Base-by-base conservation (phyloP, 306 rosid genomes). In the Citrullus amarus region DNA sequence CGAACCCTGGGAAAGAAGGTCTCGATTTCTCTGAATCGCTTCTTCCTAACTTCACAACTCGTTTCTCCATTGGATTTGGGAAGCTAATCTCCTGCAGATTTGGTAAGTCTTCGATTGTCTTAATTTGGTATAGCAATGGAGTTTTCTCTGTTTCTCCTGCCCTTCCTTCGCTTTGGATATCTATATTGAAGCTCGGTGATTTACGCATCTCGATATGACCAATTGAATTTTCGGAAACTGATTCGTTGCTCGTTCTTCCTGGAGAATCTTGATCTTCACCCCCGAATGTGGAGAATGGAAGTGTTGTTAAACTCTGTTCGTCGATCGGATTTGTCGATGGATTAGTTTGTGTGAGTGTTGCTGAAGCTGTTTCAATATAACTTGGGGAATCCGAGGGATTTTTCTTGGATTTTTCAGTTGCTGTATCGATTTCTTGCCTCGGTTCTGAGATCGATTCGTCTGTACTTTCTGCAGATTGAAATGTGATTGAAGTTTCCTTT, bases 131-230 rank as follows among this genome's bases (percentile, higher is more conserved):
- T 51, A 89, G 84, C 79, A 92, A 79, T 32, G 96, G 93, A 70
- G 55, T 84, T 72, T 63, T 80, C 79, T 92, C 97, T n/a, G 92
- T 86, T 75, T 89, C 96, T 80, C 80, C 86, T 8, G 55, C 28
- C 15, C 59, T 86, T 32, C 60, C 86, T 87, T 86, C 89, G 3
- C 9, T 83, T 77, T 77, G 83, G 48, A 92, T 94, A 77, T 92
- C 85, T 79, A 88, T 85, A 65, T 87, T 89, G 82, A 94, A 94
- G 85, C 97, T 92, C 34, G 93, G 97, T 50, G 98, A 92, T 77
- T 92, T 91, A 58, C 91, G 88, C 66, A 90, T 89, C 81, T 73
- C 87, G 14, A 66, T 68, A 51, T 77, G 80, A 60, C 80, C 79
- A 75, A 51, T 80, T 78, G 75, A 71, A 86, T 83, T 78, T 70